These are phyloP conservation scores for Paramarasmius palmivorus DNA, from an alignment of 1,284 basidiomycete species.

Conservation along the genomic window DNA sequence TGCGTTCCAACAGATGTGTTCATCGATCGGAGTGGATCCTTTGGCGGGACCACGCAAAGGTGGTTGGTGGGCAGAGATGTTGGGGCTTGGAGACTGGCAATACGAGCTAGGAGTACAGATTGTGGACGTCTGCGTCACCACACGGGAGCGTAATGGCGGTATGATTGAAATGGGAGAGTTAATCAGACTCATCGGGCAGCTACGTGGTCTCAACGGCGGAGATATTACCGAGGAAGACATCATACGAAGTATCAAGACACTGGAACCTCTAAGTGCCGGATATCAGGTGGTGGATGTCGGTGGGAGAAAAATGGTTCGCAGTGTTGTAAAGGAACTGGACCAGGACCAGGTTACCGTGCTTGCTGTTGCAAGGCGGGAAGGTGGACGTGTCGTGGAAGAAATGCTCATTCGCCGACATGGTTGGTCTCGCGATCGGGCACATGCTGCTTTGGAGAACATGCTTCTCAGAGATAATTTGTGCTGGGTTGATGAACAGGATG, in stretches of 20 bases:
- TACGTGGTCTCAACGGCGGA: slow-evolving; percentile 69
- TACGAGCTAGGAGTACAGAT: slow-evolving; percentile 96
- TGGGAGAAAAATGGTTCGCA: slow-evolving; percentile 70
- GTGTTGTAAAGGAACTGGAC: slow-evolving; percentile 78
- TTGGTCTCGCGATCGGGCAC: slow-evolving; percentile 80
- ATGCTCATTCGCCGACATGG: slow-evolving; percentile 58
- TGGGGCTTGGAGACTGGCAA: slow-evolving; percentile 92
- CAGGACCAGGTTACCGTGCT: slow-evolving; percentile 80
- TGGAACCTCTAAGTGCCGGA: slow-evolving; percentile 86
- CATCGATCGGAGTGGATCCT: slow-evolving; percentile 93
- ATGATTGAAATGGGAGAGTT: slow-evolving; percentile 89
- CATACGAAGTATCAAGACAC: slow-evolving; percentile 80
- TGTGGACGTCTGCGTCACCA: slow-evolving; percentile 93
- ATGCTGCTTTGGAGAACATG: slow-evolving; percentile 86
- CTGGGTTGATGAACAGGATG: slow-evolving; percentile 92
- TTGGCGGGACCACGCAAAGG: slow-evolving; percentile 82
- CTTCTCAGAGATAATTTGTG: slow-evolving; percentile 87
- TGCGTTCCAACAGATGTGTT: slow-evolving; percentile 96
- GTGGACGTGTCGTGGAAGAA: slow-evolving; percentile 65
- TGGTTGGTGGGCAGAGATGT: slow-evolving; percentile 89
- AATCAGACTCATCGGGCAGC: slow-evolving; percentile 72
- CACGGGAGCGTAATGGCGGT: slow-evolving; percentile 87
- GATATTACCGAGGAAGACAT: slow-evolving; percentile 85
- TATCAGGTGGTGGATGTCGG: slow-evolving; percentile 82
- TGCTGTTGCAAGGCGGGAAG: slow-evolving; percentile 67